A percentile compares a stretch with the other conserved stretches of the same genome.
These are phyloP conservation scores for Geotrichum restrictum DNA, from an alignment of 1,139 yeast species.

Conservation along the genomic window DNA sequence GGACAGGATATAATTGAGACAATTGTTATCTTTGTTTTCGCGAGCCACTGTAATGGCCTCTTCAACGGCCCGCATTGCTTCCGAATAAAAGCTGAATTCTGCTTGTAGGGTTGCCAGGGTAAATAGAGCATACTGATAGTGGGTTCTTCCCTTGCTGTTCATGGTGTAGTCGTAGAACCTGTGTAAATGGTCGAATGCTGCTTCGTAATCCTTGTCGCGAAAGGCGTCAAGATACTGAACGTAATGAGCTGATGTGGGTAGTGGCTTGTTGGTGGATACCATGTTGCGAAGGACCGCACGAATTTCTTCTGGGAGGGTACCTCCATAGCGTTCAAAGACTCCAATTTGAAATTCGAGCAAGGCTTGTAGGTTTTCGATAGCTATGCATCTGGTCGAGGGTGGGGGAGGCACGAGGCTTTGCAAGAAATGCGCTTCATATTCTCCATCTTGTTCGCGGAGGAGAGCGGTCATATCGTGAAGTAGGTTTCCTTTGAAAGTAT, in stretches of 20 bases:
- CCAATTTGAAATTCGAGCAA: slow-evolving; percentile 55
- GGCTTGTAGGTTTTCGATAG: slow-evolving; percentile 52
- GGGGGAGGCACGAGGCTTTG: slow-evolving; percentile 10
- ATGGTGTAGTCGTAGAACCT: slow-evolving; percentile 85
- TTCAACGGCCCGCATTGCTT: slow-evolving; percentile 75
- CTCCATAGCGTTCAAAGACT: slow-evolving; percentile 47
- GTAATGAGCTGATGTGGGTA: slow-evolving; percentile 62
- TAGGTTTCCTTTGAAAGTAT: not conserved
- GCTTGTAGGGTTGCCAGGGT: slow-evolving; percentile 77
- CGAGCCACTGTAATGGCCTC: slow-evolving; percentile 88
- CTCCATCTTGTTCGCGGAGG: not conserved
- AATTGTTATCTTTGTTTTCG: slow-evolving; percentile 71
- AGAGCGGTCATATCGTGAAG: not conserved
- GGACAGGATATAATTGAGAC: slow-evolving; percentile 70
- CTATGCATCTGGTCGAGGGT: slow-evolving; percentile 31
- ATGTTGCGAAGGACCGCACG: slow-evolving; percentile 47
- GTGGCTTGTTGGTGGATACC: slow-evolving; percentile 51
- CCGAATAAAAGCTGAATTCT: slow-evolving; percentile 66
- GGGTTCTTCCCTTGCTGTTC: slow-evolving; percentile 59
- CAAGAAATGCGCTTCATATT: slow-evolving; percentile 2
- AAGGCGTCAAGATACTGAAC: slow-evolving; percentile 62
- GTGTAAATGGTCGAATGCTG: slow-evolving; percentile 68
- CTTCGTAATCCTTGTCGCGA: slow-evolving; percentile 62
- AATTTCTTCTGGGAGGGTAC: slow-evolving; percentile 46
- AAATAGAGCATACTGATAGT: slow-evolving; percentile 77